Base-by-base conservation (phyloP, 2,329 filamentous ascomycete species). In the Penicillium sp. region DNA sequence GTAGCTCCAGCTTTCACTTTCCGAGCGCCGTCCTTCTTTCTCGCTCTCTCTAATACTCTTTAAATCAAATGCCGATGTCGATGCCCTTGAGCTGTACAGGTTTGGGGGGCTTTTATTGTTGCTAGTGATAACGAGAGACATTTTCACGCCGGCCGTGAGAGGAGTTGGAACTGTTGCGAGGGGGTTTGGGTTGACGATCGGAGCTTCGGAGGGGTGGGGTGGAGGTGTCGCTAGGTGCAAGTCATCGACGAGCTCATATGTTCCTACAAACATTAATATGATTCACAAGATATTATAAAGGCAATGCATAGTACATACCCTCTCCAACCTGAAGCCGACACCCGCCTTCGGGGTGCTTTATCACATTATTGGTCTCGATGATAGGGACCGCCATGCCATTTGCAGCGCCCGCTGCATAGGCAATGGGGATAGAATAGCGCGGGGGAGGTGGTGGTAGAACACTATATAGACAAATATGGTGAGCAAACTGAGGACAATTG, bases 311-410 rank as follows among this genome's bases (percentile, higher is more conserved):
- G 60, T 61, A 16, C 52, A 62, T 76, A 90, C 91, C 94, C 85
- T 99, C 94, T 72, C 93, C 94, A 48, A 93, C 91, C 45, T 96
- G 85, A 64, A 99, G 87, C 70, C 95, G 90, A 74, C 91, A 90
- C 65, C 96, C 92, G 5, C 90, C 90, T 35, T 85, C 85, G 23
- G 90, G 93, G 66, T 89, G 88, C 57, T 84, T 85, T 60, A 99
- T 78, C 40, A 86, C 88, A 71, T 97, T 99, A 74, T 94, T 96
- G 54, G 93, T 97, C 81, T 99, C 94, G 68, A 96, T 88, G 72
- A 96, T 84, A 38, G 89, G 87, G 38, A 84, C 80, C 52, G 85
- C 80, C 70, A 87, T 81, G 60, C 86, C 86, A 67, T 86, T 83
- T 62, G 84, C 84, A 55, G 87, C 82, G 62, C 84, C 84, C 64